A percentile compares a stretch with the other conserved stretches of the same genome.
phyloP scores from a whole-genome alignment of 345 rosid genomes.

The Eucalyptus marginata region DNA sequence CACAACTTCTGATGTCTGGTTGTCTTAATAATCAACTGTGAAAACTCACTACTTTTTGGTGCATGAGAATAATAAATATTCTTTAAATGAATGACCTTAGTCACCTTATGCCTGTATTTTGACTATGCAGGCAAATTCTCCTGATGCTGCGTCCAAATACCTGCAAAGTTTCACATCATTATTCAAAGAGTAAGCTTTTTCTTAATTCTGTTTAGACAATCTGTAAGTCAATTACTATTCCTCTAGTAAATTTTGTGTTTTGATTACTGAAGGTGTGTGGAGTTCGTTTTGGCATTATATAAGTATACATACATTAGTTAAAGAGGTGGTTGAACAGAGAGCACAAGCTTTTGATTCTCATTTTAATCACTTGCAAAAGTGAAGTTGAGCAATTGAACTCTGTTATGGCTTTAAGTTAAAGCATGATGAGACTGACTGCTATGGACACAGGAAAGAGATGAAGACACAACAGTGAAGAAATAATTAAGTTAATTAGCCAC shows the following conservation, averaged over 20 bases:
- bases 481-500: neutral
- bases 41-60: neutral
- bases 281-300: neutral
- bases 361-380: neutral
- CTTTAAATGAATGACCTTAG: neutral
- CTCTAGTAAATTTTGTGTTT: neutral
- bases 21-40: neutral
- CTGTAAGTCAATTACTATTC: neutral
- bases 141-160: slow-evolving; percentile 26
- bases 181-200: slow-evolving; percentile 22
- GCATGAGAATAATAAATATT: neutral
- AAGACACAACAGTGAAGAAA: neutral
- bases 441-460: neutral
- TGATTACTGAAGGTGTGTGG: neutral
- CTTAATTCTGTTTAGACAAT: neutral
- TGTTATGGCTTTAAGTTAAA: neutral
- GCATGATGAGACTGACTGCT: neutral
- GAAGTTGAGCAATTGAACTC: neutral
- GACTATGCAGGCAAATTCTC: slow-evolving; percentile 11
- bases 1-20: neutral
- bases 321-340: neutral
- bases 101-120: neutral
- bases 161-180: slow-evolving; percentile 20
- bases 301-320: neutral
- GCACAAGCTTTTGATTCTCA: neutral